Conservation (phyloP, 2,329 filamentous ascomycete genomes). For the Ophiostoma novo-ulmi region DNA sequence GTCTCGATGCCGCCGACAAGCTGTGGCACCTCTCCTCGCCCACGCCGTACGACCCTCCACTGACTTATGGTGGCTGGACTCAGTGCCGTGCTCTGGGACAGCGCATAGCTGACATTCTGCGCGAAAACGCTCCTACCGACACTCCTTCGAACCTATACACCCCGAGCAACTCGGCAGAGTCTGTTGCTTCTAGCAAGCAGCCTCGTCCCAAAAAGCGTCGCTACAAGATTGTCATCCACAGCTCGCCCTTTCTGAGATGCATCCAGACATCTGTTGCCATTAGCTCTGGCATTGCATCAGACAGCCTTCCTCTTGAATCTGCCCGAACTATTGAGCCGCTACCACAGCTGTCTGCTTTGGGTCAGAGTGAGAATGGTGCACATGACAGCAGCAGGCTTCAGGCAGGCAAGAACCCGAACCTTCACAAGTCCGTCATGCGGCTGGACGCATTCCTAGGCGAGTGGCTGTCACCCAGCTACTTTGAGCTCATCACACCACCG, state of each 20-base stretch:
- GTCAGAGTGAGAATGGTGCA: neutral
- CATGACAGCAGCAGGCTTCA: neutral
- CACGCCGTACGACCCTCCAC: conserved; percentile 88
- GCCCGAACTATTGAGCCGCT: conserved; percentile 17
- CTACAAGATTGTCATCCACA: conserved; percentile 80
- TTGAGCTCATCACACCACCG: conserved; percentile 83
- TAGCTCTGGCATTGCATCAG: conserved; percentile 74
- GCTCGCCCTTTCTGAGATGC: conserved; percentile 89
- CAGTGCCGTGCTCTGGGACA: conserved; percentile 77
- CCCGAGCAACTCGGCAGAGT: neutral
- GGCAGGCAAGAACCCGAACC: conserved; percentile 2
- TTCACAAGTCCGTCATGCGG: conserved; percentile 62
- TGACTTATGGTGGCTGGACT: conserved; percentile 91
- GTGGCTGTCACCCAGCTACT: conserved; percentile 92
- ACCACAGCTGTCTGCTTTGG: neutral
- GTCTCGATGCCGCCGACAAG: conserved; percentile 90
- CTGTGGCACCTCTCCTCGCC: conserved; percentile 91
- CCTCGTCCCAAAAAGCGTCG: conserved; percentile 47
- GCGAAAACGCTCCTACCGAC: conserved; percentile 46
- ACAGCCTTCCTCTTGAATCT: conserved; percentile 34
- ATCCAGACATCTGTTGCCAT: conserved; percentile 88
- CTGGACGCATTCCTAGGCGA: conserved; percentile 92
- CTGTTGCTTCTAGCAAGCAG: neutral
- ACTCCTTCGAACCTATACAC: neutral
- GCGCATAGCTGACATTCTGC: conserved; percentile 71